Conservation (phyloP, 768 basidiomycete genomes). For the Naganishia antarctica region DNA sequence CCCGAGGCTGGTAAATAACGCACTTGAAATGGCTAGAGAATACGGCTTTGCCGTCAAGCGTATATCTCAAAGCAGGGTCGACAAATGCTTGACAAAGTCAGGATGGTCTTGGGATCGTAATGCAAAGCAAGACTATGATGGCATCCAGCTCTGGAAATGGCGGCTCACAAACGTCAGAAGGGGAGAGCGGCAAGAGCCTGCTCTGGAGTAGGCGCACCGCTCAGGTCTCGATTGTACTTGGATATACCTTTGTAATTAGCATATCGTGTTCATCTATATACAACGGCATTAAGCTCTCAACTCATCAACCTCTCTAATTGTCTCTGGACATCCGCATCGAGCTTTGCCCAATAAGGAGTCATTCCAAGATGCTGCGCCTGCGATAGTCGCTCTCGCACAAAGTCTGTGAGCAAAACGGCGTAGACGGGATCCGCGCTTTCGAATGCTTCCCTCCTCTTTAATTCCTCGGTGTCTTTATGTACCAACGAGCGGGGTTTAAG, state of each 20-base stretch:
- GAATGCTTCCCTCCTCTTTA: conserved; percentile 16
- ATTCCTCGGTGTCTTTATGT: conserved; percentile 25
- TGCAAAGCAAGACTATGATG: conserved; percentile 65
- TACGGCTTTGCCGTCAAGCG: conserved; percentile 59
- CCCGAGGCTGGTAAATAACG: conserved; percentile 58
- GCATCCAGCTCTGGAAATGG: conserved; percentile 73
- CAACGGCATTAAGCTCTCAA: conserved; percentile 3
- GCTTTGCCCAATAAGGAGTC: conserved; percentile 44
- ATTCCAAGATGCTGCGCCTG: conserved; percentile 39
- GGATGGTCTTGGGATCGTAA: conserved; percentile 57
- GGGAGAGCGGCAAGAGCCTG: neutral
- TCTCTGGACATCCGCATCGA: conserved; percentile 32
- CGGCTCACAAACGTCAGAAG: neutral
- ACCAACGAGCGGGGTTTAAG: neutral
- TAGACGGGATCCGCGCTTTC: conserved; percentile 22
- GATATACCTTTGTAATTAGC: no score
- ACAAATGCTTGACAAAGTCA: conserved; percentile 59
- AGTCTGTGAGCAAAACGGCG: conserved; percentile 7
- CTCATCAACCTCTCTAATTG: conserved; percentile 23
- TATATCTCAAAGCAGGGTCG: conserved; percentile 59
- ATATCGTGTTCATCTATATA: no score
- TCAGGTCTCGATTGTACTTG: no score
- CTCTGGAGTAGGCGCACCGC: no score
- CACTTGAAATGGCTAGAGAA: conserved; percentile 58
- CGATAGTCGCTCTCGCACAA: conserved; percentile 22